phyloP scores from a whole-genome alignment of 345 rosid species.

The Hibiscus mutabilis region DNA sequence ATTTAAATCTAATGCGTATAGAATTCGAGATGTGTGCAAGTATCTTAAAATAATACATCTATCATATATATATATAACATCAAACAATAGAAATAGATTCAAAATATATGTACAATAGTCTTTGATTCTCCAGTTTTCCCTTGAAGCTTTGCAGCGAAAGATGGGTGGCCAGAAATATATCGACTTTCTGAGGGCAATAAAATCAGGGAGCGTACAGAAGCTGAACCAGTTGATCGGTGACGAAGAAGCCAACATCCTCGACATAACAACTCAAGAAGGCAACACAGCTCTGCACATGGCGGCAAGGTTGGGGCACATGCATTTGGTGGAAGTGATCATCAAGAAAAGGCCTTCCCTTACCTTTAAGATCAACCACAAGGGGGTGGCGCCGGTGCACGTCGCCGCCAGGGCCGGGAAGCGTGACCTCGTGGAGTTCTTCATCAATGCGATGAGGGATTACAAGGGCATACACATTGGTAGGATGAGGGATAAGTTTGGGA shows the following conservation, averaged over 20 bases:
- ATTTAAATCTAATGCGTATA: no score
- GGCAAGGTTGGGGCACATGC: background rate
- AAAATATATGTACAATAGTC: no score
- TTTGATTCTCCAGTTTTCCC: background rate
- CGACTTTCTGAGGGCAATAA: background rate
- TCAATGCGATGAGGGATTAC: background rate
- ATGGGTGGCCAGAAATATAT: background rate
- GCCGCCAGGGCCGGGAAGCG: background rate
- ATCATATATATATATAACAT: no score
- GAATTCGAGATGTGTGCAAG: no score
- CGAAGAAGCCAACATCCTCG: background rate
- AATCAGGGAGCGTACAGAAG: background rate
- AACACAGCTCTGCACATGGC: background rate
- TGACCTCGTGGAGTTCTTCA: background rate
- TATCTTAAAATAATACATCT: no score
- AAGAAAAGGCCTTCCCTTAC: background rate
- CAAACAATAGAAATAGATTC: no score
- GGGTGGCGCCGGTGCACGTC: background rate
- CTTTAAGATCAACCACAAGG: background rate
- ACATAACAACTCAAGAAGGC: background rate
- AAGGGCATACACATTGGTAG: background rate
- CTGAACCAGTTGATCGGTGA: background rate
- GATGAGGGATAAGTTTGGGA: constrained; percentile 2
- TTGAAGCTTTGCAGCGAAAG: background rate
- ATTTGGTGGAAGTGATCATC: background rate